Evolutionary conservation across 139 green algal genomes (phyloP), one percentile per base, ranked within the genome.

Genomic region (Desmodesmus armatus): DNA sequence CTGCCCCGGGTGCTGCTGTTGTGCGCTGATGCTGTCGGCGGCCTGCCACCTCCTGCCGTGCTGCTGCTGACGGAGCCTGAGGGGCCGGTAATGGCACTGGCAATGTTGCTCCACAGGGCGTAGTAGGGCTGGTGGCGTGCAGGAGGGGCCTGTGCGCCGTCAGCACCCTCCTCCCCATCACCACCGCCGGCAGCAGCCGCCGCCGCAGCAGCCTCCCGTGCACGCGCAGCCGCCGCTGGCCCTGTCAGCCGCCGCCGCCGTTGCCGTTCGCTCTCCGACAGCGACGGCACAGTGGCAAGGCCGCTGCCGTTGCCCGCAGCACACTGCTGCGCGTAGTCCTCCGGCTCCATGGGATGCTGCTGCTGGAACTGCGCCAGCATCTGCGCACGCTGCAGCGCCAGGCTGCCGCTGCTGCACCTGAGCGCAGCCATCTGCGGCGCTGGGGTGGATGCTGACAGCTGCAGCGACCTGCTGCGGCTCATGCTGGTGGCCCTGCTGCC

Each of bases 381-480:
- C 70, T 47, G 23, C 29, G 63, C 35, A 55, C 15, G 1, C 69
- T 2, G 69, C 69, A 25, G 25, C 39, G 58, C 77, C 77, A 83
- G 15, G 58, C 77, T 73, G 58, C 58, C 40, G 39, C 77, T 83
- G 77, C 77, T 74, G 58, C 37, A 83, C 47, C 13, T 55, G 47
- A 21, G 13, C 47, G 39, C 19, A 84, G 31, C 66, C 29, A n/a
- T 21, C n/a, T 80, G 41, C 23, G 74, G 49, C 3, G 33, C 51
- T 55, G 76, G 76, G 17, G 76, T 40, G 3, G 76, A 82, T 3
- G 76, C 39, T 35, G 9, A 55, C 39, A 58, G 55, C 55, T 82
- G 76, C 76, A 82, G 60, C 23, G 76, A 83, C 78, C 78, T 75
- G 60, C 23, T 84, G 60, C 55, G 58, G n/a, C n/a, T n/a, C 19